Evolutionary conservation across 371 early-diverging fungal genomes (phyloP).

Genomic region (Apophysomyces elegans): DNA sequence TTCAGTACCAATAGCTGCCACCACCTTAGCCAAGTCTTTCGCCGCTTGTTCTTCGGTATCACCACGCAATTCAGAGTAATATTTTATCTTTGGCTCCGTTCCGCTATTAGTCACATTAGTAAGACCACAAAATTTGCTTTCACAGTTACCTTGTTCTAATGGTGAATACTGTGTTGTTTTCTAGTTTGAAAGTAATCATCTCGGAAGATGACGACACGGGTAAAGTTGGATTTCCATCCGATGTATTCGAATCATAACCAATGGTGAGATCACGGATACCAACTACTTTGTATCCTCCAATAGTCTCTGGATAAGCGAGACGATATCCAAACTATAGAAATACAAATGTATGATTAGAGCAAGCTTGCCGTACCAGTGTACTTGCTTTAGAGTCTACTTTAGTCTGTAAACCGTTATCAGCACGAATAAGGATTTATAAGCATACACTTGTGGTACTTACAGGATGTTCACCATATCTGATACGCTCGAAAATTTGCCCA

Average conservation of each 20-base stretch:
- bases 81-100: slow-evolving; percentile 97
- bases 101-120: slow-evolving; percentile 53
- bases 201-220: slow-evolving; percentile 84
- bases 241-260: slow-evolving; percentile 80
- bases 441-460: slow-evolving; percentile 21
- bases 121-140: not conserved
- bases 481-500: slow-evolving; percentile 72
- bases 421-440: not conserved
- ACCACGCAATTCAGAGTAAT: slow-evolving; percentile 84
- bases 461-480: slow-evolving; percentile 73
- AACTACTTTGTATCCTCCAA: slow-evolving; percentile 73
- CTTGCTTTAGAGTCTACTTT: not conserved
- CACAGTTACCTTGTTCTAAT: slow-evolving; percentile 66
- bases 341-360: not conserved
- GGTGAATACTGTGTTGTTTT: slow-evolving; percentile 75
- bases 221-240: slow-evolving; percentile 69
- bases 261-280: slow-evolving; percentile 87
- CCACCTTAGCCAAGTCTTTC: slow-evolving; percentile 47
- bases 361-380: not conserved
- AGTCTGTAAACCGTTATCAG: not conserved
- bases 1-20: slow-evolving; percentile 60
- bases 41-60: slow-evolving; percentile 54
- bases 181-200: slow-evolving; percentile 91
- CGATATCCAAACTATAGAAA: slow-evolving; percentile 33
- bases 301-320: slow-evolving; percentile 70